Base-by-base conservation (phyloP, 2,329 filamentous ascomycete species). In the Aspergillus proliferans region DNA sequence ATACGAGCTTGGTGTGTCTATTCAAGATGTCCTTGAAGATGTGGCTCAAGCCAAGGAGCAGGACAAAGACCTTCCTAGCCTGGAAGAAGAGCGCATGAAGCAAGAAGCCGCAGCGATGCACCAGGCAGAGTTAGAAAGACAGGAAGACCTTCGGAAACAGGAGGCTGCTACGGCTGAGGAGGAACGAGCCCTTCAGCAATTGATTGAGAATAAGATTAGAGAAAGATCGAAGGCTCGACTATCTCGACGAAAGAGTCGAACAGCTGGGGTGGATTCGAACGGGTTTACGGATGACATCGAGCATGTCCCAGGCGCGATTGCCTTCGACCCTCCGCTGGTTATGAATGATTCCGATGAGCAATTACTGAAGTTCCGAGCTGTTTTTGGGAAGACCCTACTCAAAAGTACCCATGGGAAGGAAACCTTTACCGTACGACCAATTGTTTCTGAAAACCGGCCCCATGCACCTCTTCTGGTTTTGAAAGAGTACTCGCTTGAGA, bases 61-160 rank as follows among this genome's bases (percentile, higher is more conserved):
- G 48, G 87, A 88, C 28, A 81, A 84, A 48, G 81, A 89, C 52
- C 73, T 95, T 14, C 90, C 89, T 1, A 95, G 89, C 28, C 76
- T 97, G 6, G 89, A 95, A 61, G 89, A 94, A 60, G 91, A 97
- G 68, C 82, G 91, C 36, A 89, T 87, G 24, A 83, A 83, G 12
- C 88, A 95, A 53, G 88, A 94, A 70, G 86, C 86, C 19, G 82
- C 81, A 21, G 75, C 87, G 24, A 82, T 82, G 47, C 71, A 74
- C 49, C 69, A 77, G 57, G 76, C 73, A 45, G 76, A 77, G 53
- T 70, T 71, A 46, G 67, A 74, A 53, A 70, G 70, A 56, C 69
- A 74, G 52, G 82, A 83, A 56, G 76, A 71, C 50, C 47, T 69
- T 28, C 66, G 64, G 24, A 67, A 69, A 54, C 68, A 71, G 56